Percentiles rank a stretch among this genome's conserved stretches.
Evolutionary conservation across 768 basidiomycete genomes (phyloP).

Genomic region (Crucibulum laeve): DNA sequence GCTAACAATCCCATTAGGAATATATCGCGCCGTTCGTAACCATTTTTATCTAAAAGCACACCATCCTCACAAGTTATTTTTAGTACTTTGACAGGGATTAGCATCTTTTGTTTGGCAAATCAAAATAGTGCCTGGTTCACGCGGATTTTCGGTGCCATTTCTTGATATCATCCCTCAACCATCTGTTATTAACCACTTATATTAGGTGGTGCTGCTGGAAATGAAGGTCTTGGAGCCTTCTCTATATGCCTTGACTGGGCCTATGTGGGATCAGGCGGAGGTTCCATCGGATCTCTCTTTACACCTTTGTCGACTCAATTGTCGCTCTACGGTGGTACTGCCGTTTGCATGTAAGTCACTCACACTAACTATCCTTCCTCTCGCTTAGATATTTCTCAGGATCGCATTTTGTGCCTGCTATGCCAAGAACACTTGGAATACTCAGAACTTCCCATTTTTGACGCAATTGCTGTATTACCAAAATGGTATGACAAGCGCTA

Average conservation of each 20-base stretch:
- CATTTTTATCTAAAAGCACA: background rate
- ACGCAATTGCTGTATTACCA: slow-evolving; percentile 44
- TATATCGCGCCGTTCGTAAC: slow-evolving; percentile 13
- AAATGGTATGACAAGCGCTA: slow-evolving; percentile 28
- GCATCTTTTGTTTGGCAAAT: slow-evolving; percentile 38
- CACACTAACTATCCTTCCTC: slow-evolving; percentile 4
- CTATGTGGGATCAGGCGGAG: slow-evolving; percentile 30
- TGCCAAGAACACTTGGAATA: slow-evolving; percentile 47
- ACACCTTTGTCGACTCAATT: slow-evolving; percentile 46
- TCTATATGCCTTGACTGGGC: slow-evolving; percentile 56
- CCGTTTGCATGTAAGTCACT: slow-evolving; percentile 35
- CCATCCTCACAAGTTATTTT: background rate
- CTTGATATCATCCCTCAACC: background rate
- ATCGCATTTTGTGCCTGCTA: slow-evolving; percentile 37
- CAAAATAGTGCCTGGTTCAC: slow-evolving; percentile 35
- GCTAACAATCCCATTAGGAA: slow-evolving; percentile 9
- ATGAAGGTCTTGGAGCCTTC: slow-evolving; percentile 52
- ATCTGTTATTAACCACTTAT: slow-evolving; percentile 8
- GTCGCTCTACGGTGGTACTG: slow-evolving; percentile 36
- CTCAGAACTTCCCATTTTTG: slow-evolving; percentile 53
- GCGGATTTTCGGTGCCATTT: slow-evolving; percentile 34
- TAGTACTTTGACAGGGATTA: slow-evolving; percentile 39
- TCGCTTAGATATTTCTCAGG: slow-evolving; percentile 11
- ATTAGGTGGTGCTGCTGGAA: slow-evolving; percentile 39
- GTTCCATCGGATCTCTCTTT: slow-evolving; percentile 28